These are phyloP conservation scores for Neurospora sp. DNA, from an alignment of 495 filamentous ascomycete species.

Conservation along the genomic window DNA sequence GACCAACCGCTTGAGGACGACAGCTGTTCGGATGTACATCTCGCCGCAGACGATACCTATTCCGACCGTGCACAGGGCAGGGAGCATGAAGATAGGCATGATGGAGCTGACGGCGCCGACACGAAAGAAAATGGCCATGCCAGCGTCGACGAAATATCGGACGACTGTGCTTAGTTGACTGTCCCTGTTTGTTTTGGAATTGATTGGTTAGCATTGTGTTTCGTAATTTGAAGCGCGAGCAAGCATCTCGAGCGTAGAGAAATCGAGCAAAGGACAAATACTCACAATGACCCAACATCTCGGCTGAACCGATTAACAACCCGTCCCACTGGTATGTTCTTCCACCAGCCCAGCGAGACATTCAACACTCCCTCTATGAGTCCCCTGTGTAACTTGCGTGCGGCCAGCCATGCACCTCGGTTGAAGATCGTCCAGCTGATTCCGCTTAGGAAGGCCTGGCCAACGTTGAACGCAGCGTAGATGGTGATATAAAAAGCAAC, in stretches of 20 bases:
- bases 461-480: slow-evolving; percentile 23
- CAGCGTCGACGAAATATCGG: slow-evolving; percentile 28
- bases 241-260: not conserved
- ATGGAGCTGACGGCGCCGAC: slow-evolving; percentile 38
- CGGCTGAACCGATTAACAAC: slow-evolving; percentile 47
- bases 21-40: slow-evolving; percentile 39
- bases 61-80: slow-evolving; percentile 30
- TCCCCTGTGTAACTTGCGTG: slow-evolving; percentile 33
- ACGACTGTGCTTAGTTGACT: slow-evolving; percentile 28
- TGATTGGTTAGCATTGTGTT: not conserved
- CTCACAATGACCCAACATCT: slow-evolving; percentile 36
- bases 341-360: slow-evolving; percentile 45
- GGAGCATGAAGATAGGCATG: slow-evolving; percentile 39
- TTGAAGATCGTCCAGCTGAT: slow-evolving; percentile 25
- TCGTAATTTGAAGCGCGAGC: not conserved
- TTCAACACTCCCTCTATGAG: slow-evolving; percentile 36
- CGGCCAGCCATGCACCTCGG: slow-evolving; percentile 35
- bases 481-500: slow-evolving; percentile 29
- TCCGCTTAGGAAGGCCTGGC: slow-evolving; percentile 22
- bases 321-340: slow-evolving; percentile 44
- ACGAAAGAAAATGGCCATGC: slow-evolving; percentile 29
- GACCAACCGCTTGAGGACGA: slow-evolving; percentile 32
- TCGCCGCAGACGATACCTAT: slow-evolving; percentile 36
- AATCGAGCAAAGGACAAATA: not conserved
- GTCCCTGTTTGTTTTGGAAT: slow-evolving; percentile 8